These are phyloP conservation scores for Macrolepiota dolichaula DNA, from an alignment of 768 basidiomycete genomes.

Conservation along the genomic window DNA sequence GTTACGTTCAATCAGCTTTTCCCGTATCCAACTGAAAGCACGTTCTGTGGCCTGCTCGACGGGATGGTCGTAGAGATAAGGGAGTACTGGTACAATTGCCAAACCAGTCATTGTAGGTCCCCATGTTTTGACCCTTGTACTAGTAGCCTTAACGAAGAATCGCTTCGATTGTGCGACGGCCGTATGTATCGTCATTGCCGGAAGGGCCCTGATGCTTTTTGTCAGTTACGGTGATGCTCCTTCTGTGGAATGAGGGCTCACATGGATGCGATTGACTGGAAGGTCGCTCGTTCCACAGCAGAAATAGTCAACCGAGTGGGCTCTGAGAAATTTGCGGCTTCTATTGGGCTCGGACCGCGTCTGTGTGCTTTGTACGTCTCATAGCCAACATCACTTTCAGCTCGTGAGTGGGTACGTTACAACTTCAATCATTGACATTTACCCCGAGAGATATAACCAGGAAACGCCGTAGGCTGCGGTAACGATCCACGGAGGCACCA, in stretches of 20 bases:
- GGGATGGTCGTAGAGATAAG: constrained; percentile 77
- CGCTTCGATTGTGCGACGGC: constrained; percentile 72
- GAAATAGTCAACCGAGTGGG: constrained; percentile 62
- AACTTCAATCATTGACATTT: constrained; percentile 8
- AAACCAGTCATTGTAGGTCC: constrained; percentile 75
- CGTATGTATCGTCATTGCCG: constrained; percentile 83
- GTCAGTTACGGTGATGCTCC: constrained; percentile 8
- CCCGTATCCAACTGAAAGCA: constrained; percentile 68
- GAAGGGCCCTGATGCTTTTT: constrained; percentile 57
- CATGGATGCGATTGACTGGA: constrained; percentile 84
- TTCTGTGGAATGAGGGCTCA: constrained; percentile 30
- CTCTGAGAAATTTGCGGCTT: constrained; percentile 70
- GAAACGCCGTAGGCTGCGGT: constrained; percentile 78
- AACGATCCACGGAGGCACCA: constrained; percentile 69
- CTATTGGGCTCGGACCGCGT: constrained; percentile 60
- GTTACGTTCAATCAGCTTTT: constrained; percentile 42
- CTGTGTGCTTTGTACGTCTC: constrained; percentile 78
- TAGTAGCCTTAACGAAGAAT: constrained; percentile 57
- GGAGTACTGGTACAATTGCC: constrained; percentile 69
- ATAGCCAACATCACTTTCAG: constrained; percentile 66
- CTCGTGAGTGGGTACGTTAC: constrained; percentile 1
- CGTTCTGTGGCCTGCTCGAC: constrained; percentile 68
- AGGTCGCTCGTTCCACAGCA: constrained; percentile 74
- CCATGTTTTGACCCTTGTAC: constrained; percentile 61
- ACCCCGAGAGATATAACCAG: constrained; percentile 74